A percentile compares a stretch with the other conserved stretches of the same genome.
Conservation (phyloP, 306 rosid species). For the Glycyrrhiza uralensis region DNA sequence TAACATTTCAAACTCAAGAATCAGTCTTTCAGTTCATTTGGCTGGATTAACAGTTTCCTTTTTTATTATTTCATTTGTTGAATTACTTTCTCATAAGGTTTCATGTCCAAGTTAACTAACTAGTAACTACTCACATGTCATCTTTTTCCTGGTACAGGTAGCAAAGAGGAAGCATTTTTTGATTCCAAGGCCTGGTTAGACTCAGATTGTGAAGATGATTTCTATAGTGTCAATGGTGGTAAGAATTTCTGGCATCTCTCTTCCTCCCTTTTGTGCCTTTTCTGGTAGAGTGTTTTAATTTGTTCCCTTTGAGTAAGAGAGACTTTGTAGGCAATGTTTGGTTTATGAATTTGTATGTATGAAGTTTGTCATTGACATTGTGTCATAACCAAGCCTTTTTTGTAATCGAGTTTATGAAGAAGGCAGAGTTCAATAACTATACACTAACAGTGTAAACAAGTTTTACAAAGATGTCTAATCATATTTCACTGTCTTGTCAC, state of each 20-base stretch:
- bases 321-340: background rate
- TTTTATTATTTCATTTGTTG: background rate
- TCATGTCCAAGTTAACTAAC: background rate
- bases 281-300: background rate
- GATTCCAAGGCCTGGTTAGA: conserved; percentile 86
- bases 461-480: background rate
- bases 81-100: background rate
- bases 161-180: conserved; percentile 84
- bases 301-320: background rate
- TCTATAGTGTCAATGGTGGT: conserved; percentile 95
- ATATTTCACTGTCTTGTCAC: no score
- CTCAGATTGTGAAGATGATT: conserved; percentile 92
- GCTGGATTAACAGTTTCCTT: background rate
- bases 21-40: background rate
- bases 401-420: background rate
- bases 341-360: background rate
- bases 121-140: background rate
- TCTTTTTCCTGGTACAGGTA: conserved; percentile 44
- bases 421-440: background rate
- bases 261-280: background rate
- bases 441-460: background rate
- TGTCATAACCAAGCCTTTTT: background rate
- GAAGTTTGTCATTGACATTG: background rate
- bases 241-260: conserved; percentile 32
- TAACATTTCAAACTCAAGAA: background rate